These are phyloP conservation scores for maize (Zea mays) DNA, from an alignment of 176 grass and related monocot species.

Conservation along the genomic window DNA sequence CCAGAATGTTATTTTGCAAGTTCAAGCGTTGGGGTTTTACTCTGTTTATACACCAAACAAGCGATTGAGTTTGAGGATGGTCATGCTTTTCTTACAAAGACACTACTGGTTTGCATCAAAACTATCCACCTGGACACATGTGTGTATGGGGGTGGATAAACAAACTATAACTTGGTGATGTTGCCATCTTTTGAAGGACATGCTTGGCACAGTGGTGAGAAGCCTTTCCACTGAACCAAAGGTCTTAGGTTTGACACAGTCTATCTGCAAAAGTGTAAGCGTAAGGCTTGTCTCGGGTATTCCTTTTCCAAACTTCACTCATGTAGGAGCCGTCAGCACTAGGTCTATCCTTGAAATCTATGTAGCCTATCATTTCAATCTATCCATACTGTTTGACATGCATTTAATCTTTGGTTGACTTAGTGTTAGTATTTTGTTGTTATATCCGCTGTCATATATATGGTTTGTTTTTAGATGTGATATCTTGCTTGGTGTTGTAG, in stretches of 20 bases:
- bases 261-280: too few relatives aligned
- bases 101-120: background rate
- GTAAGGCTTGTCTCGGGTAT: too few relatives aligned
- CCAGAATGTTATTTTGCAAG: background rate
- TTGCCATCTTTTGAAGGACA: conserved; percentile 11
- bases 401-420: background rate
- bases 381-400: background rate
- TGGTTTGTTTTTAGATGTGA: background rate
- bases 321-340: too few relatives aligned
- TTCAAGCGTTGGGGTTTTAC: background rate
- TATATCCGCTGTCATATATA: background rate
- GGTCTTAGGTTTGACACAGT: too few relatives aligned
- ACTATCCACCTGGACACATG: background rate
- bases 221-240: too few relatives aligned
- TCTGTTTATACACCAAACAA: background rate
- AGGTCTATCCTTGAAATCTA: background rate
- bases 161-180: background rate
- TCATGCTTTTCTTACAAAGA: background rate
- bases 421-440: background rate
- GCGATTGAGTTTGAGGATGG: conserved; percentile 1
- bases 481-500: background rate
- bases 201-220: too few relatives aligned
- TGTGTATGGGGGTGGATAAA: conserved; percentile 9
- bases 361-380: background rate
- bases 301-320: too few relatives aligned